A percentile compares a stretch with the other conserved stretches of the same genome.
Evolutionary conservation across 148 eudicot species (phyloP).

Genomic region (Persicaria maculosa): DNA sequence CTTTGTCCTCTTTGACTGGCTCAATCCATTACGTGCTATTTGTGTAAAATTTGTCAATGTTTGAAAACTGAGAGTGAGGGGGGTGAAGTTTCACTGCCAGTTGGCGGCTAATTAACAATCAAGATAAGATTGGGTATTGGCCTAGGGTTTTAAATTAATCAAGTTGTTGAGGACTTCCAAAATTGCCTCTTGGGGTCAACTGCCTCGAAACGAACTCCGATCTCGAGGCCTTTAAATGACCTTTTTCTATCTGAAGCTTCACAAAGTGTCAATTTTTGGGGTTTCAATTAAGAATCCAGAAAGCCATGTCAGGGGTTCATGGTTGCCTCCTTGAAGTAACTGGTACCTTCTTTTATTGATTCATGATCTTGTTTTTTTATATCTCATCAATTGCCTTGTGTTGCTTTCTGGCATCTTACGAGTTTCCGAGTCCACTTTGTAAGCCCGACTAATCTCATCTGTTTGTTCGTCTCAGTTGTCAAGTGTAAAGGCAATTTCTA

Average conservation of each 20-base stretch:
- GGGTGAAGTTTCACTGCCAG: not conserved
- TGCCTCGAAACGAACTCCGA: not conserved
- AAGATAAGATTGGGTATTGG: not conserved
- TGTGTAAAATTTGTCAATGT: too few species aligned
- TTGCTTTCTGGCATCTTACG: too few species aligned
- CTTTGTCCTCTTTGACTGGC: not conserved
- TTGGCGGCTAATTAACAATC: not conserved
- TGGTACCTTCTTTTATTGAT: not conserved
- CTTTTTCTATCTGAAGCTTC: not conserved
- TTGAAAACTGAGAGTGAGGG: too few species aligned
- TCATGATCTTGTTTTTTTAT: too few species aligned
- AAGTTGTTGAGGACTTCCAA: not conserved
- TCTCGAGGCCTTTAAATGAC: conserved; percentile 5
- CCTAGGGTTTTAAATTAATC: too few species aligned
- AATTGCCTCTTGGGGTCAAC: conserved; percentile 6
- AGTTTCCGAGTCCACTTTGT: not conserved
- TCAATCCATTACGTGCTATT: not conserved
- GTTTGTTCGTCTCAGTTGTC: conserved; percentile 2
- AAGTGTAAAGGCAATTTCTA: conserved; percentile 1
- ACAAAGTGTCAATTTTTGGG: not conserved
- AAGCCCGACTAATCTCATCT: not conserved
- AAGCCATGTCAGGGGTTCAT: not conserved
- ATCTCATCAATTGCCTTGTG: too few species aligned
- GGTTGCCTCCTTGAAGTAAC: not conserved
- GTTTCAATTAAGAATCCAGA: not conserved